These are phyloP conservation scores for Blastocladiella emersonii DNA, from an alignment of 371 early-diverging fungal species.

Conservation along the genomic window DNA sequence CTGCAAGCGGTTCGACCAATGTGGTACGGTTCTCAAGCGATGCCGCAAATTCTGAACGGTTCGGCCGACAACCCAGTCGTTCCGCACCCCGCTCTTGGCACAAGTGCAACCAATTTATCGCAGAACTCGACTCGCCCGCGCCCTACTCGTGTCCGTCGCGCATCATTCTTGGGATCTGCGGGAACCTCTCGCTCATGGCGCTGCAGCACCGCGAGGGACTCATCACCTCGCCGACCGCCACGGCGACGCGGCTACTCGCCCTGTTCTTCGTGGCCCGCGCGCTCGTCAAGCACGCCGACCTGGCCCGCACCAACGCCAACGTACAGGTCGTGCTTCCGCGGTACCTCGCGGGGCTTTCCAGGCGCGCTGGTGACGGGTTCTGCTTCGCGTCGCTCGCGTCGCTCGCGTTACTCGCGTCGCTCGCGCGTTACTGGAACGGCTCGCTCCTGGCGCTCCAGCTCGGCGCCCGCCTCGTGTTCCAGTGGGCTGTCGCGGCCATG, in stretches of 20 bases:
- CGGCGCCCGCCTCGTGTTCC: slow-evolving; percentile 28
- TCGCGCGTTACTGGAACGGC: slow-evolving; percentile 78
- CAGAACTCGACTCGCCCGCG: neutral
- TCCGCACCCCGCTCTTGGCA: too few species aligned
- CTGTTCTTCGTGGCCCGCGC: slow-evolving; percentile 38
- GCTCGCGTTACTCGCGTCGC: too few species aligned
- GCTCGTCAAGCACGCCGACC: slow-evolving; percentile 29
- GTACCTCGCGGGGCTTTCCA: slow-evolving; percentile 37
- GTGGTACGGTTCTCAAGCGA: too few species aligned
- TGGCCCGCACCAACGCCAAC: slow-evolving; percentile 31
- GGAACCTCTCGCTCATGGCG: slow-evolving; percentile 43
- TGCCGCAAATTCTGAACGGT: too few species aligned
- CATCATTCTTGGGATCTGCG: neutral
- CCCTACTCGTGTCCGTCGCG: neutral
- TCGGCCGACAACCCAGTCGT: too few species aligned
- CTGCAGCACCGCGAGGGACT: slow-evolving; percentile 20
- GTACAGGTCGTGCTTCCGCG: slow-evolving; percentile 27
- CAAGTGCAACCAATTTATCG: too few species aligned
- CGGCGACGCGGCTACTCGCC: slow-evolving; percentile 40
- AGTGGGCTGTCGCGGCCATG: slow-evolving; percentile 32
- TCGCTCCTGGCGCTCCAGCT: slow-evolving; percentile 36
- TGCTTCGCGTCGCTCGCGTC: slow-evolving; percentile 54
- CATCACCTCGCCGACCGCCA: slow-evolving; percentile 39
- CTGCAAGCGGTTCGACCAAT: too few species aligned
- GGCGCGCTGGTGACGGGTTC: slow-evolving; percentile 32